Percentiles rank a stretch among this genome's conserved stretches.
These are phyloP conservation scores for Strigomonas galati DNA, from an alignment of 208 protist species.

Conservation along the genomic window DNA sequence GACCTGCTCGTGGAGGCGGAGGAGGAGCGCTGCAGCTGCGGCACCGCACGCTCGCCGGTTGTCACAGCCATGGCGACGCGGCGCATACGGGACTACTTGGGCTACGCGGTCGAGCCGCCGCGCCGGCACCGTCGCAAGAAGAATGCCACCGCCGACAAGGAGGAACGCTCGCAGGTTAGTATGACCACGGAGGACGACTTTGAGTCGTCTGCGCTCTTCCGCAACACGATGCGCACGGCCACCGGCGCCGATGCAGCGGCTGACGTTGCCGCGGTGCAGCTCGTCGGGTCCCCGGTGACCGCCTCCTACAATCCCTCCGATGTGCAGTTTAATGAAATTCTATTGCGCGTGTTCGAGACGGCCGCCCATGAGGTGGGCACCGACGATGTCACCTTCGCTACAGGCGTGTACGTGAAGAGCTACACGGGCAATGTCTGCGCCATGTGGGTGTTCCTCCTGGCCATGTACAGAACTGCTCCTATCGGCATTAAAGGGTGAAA, in stretches of 20 bases:
- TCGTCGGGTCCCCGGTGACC: conserved; percentile 64
- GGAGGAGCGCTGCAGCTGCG: conserved; percentile 51
- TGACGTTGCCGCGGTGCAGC: conserved; percentile 14
- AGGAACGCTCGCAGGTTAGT: neutral
- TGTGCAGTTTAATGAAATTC: conserved; percentile 38
- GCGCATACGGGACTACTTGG: conserved; percentile 62
- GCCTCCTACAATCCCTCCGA: conserved; percentile 50
- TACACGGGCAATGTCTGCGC: conserved; percentile 76
- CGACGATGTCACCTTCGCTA: conserved; percentile 62
- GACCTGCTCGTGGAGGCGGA: conserved; percentile 55
- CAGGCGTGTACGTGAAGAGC: conserved; percentile 75
- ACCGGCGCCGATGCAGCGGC: neutral
- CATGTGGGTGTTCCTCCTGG: conserved; percentile 78
- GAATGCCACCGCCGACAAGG: neutral
- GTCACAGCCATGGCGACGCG: conserved; percentile 36
- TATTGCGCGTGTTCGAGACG: conserved; percentile 69
- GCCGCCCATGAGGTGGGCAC: conserved; percentile 79
- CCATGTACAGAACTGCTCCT: conserved; percentile 36
- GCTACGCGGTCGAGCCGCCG: conserved; percentile 24
- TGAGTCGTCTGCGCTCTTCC: neutral
- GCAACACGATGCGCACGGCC: neutral
- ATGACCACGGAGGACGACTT: neutral
- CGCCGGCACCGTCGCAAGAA: neutral
- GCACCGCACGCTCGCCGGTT: conserved; percentile 29
- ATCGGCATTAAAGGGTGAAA: neutral